Percentiles rank a stretch among this genome's conserved stretches.
phyloP scores from a whole-genome alignment of 176 grass and related monocot genomes.

The Juncus effusus region DNA sequence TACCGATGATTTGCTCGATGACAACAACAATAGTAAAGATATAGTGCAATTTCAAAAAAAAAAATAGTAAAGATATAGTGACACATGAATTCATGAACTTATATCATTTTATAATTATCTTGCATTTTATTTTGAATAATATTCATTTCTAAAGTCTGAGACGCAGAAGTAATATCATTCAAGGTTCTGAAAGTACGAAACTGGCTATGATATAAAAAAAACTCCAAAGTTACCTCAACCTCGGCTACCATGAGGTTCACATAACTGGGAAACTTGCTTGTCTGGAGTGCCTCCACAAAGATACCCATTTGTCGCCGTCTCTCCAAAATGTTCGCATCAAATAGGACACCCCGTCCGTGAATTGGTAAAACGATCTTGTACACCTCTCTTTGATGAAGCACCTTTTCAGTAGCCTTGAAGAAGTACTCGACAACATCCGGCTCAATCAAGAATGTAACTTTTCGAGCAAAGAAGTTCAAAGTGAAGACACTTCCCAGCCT shows the following conservation, averaged over 20 bases:
- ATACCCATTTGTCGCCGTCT: constrained; percentile 25
- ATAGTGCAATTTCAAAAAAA: neutral
- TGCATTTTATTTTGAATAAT: neutral
- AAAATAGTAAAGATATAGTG: neutral
- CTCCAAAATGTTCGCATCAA: constrained; percentile 16
- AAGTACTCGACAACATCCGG: constrained; percentile 33
- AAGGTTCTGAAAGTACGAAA: neutral
- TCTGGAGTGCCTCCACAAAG: constrained; percentile 27
- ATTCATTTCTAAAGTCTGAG: neutral
- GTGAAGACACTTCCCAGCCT: constrained; percentile 40
- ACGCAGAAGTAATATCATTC: neutral
- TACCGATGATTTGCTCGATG: neutral
- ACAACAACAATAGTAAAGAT: neutral
- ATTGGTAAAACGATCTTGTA: constrained; percentile 33
- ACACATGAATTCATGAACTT: neutral
- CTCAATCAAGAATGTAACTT: constrained; percentile 34
- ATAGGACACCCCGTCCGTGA: constrained; percentile 26
- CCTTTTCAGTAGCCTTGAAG: constrained; percentile 31
- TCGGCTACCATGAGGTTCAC: constrained; percentile 33
- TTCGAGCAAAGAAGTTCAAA: constrained; percentile 6
- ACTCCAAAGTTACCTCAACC: constrained; percentile 17
- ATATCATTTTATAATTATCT: neutral
- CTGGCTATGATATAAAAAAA: neutral
- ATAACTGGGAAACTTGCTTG: constrained; percentile 18
- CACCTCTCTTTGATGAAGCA: constrained; percentile 29